Conservation (phyloP, 257 asterid genomes). For the Cinchona pubescens region DNA sequence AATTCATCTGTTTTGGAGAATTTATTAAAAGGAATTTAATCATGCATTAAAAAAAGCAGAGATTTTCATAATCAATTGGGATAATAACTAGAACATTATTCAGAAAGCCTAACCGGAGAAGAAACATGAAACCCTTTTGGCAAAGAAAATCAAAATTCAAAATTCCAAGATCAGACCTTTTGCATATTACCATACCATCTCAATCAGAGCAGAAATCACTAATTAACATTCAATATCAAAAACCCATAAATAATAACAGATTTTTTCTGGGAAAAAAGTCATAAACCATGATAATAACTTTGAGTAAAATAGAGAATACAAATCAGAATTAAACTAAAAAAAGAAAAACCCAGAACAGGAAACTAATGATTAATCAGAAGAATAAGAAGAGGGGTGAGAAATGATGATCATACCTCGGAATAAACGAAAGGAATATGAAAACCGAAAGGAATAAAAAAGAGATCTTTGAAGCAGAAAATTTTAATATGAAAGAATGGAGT, state of each 20-base stretch:
- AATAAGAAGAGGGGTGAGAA: not conserved
- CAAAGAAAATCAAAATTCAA: not conserved
- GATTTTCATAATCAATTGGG: not conserved
- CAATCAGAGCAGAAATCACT: too few species aligned
- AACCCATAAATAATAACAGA: conserved; percentile 1
- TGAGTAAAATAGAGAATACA: not conserved
- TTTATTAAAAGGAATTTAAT: too few species aligned
- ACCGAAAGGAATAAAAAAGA: not conserved
- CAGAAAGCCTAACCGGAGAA: not conserved
- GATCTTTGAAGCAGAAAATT: not conserved
- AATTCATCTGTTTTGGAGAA: not conserved
- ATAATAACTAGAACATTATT: not conserved
- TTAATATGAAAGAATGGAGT: not conserved
- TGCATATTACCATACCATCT: not conserved
- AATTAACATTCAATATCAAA: not conserved
- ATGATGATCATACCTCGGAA: conserved; percentile 21
- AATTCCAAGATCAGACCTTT: conserved; percentile 1
- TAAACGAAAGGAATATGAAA: not conserved
- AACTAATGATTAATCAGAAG: not conserved
- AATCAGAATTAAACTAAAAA: not conserved
- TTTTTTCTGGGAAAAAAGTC: not conserved
- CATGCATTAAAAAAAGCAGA: not conserved
- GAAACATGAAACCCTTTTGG: not conserved
- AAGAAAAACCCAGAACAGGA: not conserved
- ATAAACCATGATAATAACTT: not conserved